phyloP scores from a whole-genome alignment of 192 early-diverging fungal genomes.

The Podila horticola region DNA sequence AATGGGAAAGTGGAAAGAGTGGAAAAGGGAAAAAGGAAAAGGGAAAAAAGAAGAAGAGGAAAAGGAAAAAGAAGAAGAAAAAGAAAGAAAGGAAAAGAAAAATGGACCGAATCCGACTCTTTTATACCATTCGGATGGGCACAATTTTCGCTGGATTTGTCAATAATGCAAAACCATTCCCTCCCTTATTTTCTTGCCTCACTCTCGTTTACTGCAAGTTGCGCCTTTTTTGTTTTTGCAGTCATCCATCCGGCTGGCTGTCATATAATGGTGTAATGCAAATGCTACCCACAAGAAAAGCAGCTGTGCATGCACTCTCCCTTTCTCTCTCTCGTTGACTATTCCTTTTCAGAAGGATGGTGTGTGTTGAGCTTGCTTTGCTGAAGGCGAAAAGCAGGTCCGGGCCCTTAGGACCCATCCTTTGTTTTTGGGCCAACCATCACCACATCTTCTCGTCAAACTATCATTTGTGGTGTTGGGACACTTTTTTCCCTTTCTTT shows the following conservation, averaged over 20 bases:
- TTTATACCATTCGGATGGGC: slow-evolving; percentile 7
- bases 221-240: not conserved
- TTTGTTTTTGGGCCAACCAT: not conserved
- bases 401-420: not conserved
- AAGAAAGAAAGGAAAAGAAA: slow-evolving; percentile 15
- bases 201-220: not conserved
- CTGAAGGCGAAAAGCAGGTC: not conserved
- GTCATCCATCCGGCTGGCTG: not conserved
- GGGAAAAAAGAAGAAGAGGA: slow-evolving; percentile 16
- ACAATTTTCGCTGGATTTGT: no score
- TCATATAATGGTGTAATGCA: not conserved
- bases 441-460: not conserved
- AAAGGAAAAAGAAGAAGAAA: not conserved
- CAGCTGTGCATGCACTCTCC: not conserved
- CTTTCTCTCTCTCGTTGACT: not conserved
- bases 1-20: slow-evolving; percentile 13
- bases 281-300: not conserved
- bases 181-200: not conserved
- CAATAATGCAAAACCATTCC: not conserved
- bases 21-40: slow-evolving; percentile 33
- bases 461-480: not conserved
- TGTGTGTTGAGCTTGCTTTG: not conserved
- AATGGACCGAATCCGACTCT: slow-evolving; percentile 2
- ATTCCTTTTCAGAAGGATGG: not conserved
- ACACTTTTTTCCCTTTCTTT: not conserved